Evolutionary conservation across 306 rosid species (phyloP).

Genomic region (Medicago lupulina): DNA sequence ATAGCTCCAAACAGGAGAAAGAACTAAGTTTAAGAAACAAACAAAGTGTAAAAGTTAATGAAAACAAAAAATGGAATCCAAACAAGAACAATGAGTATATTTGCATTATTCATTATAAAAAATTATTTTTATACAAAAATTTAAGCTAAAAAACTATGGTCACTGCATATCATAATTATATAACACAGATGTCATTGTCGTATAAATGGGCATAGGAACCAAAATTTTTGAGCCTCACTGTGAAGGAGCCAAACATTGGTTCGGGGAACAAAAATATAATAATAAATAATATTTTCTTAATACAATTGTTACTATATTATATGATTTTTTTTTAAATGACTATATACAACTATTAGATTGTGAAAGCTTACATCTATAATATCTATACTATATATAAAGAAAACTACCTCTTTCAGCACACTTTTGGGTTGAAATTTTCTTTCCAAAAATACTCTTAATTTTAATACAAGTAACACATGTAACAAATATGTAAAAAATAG

Average conservation of each 20-base stretch:
- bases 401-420: no score
- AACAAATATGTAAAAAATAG: no score
- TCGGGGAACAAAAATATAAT: background rate
- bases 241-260: background rate
- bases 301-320: no score
- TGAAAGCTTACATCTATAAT: no score
- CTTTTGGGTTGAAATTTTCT: no score
- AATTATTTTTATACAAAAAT: background rate
- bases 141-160: background rate
- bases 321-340: no score
- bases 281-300: no score
- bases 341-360: no score
- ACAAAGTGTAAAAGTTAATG: background rate
- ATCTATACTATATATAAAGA: no score
- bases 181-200: background rate
- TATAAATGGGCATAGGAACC: background rate
- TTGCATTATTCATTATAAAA: background rate
- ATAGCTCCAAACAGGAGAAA: background rate
- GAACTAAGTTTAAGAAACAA: constrained; percentile 4
- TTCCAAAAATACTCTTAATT: no score
- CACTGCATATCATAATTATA: background rate
- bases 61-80: background rate
- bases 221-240: background rate
- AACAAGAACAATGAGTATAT: background rate
- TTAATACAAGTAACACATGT: no score